Conservation (phyloP, 2,329 filamentous ascomycete genomes). For the Cytospora leucostoma region DNA sequence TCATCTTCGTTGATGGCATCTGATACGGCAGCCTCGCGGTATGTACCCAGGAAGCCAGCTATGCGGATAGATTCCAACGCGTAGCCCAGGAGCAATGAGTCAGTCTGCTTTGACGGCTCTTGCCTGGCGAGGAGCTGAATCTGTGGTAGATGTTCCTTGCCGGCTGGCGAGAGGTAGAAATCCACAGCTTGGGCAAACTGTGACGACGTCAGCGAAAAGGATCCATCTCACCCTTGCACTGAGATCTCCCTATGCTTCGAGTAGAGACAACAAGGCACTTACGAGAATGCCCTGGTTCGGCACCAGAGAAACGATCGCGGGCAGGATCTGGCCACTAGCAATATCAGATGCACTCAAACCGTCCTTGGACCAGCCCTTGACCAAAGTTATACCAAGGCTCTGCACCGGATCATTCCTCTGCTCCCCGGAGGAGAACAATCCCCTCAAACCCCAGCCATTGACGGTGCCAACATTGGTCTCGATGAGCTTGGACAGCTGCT, state of each 20-base stretch:
- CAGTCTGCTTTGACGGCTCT: slow-evolving; percentile 56
- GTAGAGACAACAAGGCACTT: slow-evolving; percentile 34
- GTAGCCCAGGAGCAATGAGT: slow-evolving; percentile 67
- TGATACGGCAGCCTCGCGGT: slow-evolving; percentile 53
- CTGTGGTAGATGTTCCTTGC: slow-evolving; percentile 57
- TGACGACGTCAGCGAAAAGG: neutral
- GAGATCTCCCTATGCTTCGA: slow-evolving; percentile 15
- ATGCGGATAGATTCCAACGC: slow-evolving; percentile 72
- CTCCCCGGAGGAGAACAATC: slow-evolving; percentile 53
- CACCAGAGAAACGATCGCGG: slow-evolving; percentile 66
- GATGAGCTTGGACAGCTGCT: slow-evolving; percentile 61
- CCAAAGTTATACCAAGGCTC: slow-evolving; percentile 65
- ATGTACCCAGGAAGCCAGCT: slow-evolving; percentile 62
- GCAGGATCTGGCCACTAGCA: slow-evolving; percentile 70
- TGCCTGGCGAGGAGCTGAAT: slow-evolving; percentile 61
- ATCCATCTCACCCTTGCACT: slow-evolving; percentile 12
- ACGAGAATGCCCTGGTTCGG: slow-evolving; percentile 71
- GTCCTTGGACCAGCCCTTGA: slow-evolving; percentile 64
- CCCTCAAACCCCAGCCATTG: slow-evolving; percentile 47
- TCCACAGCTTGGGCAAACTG: slow-evolving; percentile 73
- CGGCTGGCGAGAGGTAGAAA: slow-evolving; percentile 65
- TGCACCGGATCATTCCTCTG: slow-evolving; percentile 57
- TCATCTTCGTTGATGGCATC: slow-evolving; percentile 55
- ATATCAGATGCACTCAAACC: slow-evolving; percentile 67
- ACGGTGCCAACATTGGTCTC: slow-evolving; percentile 66